Evolutionary conservation across 2,329 filamentous ascomycete species (phyloP).

Genomic region (Aspergillus sclerotialis): DNA sequence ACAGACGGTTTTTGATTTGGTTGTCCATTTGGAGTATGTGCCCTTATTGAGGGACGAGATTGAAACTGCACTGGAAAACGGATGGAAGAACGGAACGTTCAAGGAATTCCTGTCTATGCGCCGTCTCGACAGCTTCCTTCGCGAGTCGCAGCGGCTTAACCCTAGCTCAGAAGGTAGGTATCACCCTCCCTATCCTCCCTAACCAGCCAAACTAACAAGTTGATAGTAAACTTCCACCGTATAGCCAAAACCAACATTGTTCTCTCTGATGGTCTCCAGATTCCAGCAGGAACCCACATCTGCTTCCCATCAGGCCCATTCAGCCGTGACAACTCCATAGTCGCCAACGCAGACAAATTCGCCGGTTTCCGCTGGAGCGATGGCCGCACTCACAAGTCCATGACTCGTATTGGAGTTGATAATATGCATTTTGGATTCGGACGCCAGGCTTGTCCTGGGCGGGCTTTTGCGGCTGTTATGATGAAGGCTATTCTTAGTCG

Average conservation of each 20-base stretch:
- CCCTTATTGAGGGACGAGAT: constrained; percentile 47
- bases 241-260: constrained; percentile 16
- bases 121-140: constrained; percentile 22
- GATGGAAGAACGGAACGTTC: constrained; percentile 19
- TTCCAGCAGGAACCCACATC: constrained; percentile 19
- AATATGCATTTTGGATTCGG: constrained; percentile 24
- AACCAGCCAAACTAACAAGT: not conserved
- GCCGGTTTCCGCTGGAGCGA: constrained; percentile 23
- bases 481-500: constrained; percentile 21
- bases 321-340: constrained; percentile 16
- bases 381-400: constrained; percentile 9
- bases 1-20: constrained; percentile 47
- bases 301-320: constrained; percentile 23
- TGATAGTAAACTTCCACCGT: constrained; percentile 21
- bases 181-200: not conserved
- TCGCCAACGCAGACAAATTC: constrained; percentile 15
- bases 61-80: constrained; percentile 13
- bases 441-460: constrained; percentile 18
- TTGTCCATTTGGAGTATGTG: constrained; percentile 43
- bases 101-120: constrained; percentile 11
- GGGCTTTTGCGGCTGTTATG: constrained; percentile 16
- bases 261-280: constrained; percentile 17
- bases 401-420: constrained; percentile 8
- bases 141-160: constrained; percentile 22
- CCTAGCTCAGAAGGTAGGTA: constrained; percentile 20